Conservation (phyloP, 257 asterid species). For the Linaria vulgaris region DNA sequence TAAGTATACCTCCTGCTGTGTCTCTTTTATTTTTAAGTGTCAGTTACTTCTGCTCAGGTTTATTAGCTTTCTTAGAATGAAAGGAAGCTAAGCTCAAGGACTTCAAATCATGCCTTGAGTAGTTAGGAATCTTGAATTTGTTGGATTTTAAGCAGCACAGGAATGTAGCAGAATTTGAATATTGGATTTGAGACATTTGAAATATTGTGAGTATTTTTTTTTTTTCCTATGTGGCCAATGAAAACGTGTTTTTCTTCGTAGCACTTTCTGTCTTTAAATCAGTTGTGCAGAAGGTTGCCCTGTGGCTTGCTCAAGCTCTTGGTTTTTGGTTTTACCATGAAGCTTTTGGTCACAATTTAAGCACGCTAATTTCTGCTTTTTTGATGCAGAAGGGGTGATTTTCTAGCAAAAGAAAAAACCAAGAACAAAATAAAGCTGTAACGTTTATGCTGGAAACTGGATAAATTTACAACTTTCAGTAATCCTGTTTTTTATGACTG, state of each 20-base stretch:
- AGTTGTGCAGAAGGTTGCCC: too few species aligned
- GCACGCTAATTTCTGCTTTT: too few species aligned
- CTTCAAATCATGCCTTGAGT: neutral
- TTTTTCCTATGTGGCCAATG: neutral
- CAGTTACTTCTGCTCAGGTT: conserved; percentile 17
- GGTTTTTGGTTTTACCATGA: too few species aligned
- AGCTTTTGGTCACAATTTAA: too few species aligned
- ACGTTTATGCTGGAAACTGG: too few species aligned
- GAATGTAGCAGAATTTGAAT: neutral
- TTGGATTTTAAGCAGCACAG: conserved; percentile 1
- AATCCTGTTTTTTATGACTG: too few species aligned
- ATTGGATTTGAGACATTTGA: neutral
- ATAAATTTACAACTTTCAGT: too few species aligned
- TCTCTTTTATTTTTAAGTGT: conserved; percentile 9
- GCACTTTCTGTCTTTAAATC: too few species aligned
- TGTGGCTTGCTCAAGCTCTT: too few species aligned
- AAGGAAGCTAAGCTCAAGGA: conserved; percentile 24
- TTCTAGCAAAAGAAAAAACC: too few species aligned
- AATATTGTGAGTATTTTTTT: neutral
- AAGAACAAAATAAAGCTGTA: too few species aligned
- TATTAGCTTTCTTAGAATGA: conserved; percentile 25
- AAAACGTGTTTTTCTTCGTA: neutral
- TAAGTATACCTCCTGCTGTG: conserved; percentile 22
- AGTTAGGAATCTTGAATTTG: conserved; percentile 5
- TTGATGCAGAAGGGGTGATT: too few species aligned